Evolutionary conservation across 495 filamentous ascomycete genomes (phyloP), one percentile per base, ranked within the genome.

Genomic region (Chaetomium fimeti): DNA sequence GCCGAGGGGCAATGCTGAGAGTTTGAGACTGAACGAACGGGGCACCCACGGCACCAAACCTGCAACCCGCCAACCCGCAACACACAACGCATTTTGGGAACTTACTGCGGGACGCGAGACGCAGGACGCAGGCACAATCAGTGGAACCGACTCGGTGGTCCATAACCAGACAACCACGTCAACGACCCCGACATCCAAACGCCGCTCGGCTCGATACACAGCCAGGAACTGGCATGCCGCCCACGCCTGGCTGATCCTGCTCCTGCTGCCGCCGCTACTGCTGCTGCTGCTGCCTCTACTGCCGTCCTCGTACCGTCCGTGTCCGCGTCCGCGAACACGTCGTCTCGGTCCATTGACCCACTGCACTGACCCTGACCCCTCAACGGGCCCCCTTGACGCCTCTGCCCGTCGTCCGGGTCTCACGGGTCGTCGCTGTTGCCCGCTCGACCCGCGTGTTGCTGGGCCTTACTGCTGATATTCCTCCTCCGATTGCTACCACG

Each of bases 81-180:
- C n/a, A n/a, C 32, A 11, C 32, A 36, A 36, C 32, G 12, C 32
- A 36, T 36, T 36, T 36, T 36, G 32, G 32, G 32, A 36, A 36
- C 32, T n/a, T n/a, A n/a, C n/a, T 36, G 32, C 32, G 32, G 32
- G 32, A 36, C 32, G 51, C 29, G 22, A 47, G 43, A 57, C 61
- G 56, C 42, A 58, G 40, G 54, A 47, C 57, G 57, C 57, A 59
- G 57, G 57, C 40, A 28, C 53, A 20, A 36, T 32, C 45, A 22
- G 60, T 48, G 54, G 60, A 52, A 64, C 29, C 18, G 22, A 27
- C 49, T 15, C 22, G 18, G 32, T 58, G 11, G 42, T 28, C 68
- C 63, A 71, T 18, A 64, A 54, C n/a, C 16, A 20, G 60, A 62
- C 61, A 68, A 66, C 67, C 70, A 72, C 70, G 70, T 68, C 58